Base-by-base conservation (phyloP, 2,329 filamentous ascomycete genomes). In the Dendrostoma leiphaemia region DNA sequence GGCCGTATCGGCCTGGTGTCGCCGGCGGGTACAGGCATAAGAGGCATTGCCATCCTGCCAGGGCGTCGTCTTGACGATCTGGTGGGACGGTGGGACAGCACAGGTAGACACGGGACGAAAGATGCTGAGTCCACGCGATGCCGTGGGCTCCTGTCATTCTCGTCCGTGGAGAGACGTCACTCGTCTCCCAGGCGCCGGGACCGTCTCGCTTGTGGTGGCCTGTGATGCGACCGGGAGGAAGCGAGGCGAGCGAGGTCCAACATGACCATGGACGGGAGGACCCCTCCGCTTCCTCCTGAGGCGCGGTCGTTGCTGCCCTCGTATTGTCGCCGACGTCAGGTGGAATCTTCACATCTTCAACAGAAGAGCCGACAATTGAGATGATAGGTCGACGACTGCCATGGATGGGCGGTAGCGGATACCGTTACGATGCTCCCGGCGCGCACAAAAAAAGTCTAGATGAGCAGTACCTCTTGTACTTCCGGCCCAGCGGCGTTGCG, bases 41-140 rank as follows among this genome's bases (percentile, higher is more conserved):
- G 34, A 24, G 29, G 44, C 44, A 47, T 43, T 35, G 46, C 44
- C 32, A 52, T 55, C 56, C 44, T 58, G 44, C 48, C 48, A 35
- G 44, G 45, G 44, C 44, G 48, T 46, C 29, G 48, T 49, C 37
- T 55, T 52, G 40, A 55, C 52, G 43, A 55, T 55, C 56, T 52
- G 34, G 51, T 58, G 48, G 17, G 32, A 49, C 44, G 34, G 48
- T 55, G 19, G 32, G 40, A 58, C 56, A 32, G 48, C 15, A 15
- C 7, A 46, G 29, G 8, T 32, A 32, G 29, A 32, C 17, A 17
- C 17, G 34, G 34, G 6, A 37, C 13, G 12, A 13, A 21, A 40
- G 35, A 28, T 37, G 23, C 24, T 49, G 47, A 29, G 15, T 37
- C 35, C 47, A 49, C 47, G 47, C 47, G 47, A 40, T 34, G 24